Base-by-base conservation (phyloP, 2,329 filamentous ascomycete species). In the Aureobasidium pullulans region DNA sequence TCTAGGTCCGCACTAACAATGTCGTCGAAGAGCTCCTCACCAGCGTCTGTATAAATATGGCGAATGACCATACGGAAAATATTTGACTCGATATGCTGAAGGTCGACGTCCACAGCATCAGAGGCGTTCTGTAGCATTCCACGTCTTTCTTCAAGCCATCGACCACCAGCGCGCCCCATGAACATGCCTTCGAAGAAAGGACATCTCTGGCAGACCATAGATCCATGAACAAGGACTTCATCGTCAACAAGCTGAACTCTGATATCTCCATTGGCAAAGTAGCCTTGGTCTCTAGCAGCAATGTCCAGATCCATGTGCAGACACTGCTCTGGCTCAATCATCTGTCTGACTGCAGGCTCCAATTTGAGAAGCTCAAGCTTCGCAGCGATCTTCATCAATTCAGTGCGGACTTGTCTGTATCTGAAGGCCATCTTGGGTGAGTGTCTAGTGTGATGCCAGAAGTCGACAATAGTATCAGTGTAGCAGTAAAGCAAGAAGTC, bases 111-210 rank as follows among this genome's bases (percentile, higher is more conserved):
- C 59, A 96, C 77, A 13, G 76, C 72, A 29, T 82, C 76, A 4
- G 72, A 70, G 34, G 75, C 68, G 63, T 79, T 65, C 68, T 71
- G 70, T 6, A 71, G 67, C 4, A 71, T 68, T 54, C 81, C 75
- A n/a, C 84, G 83, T 57, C 91, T 83, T 34, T 82, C 81, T 50
- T 85, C 81, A 19, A 99, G 79, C 94, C 94, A 99, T 65, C 83
- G 83, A 0, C 94, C 94, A 42, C 82, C 81, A 7, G 94, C 90
- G 44, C 90, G 86, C n/a, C 94, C 94, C 66, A 89, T 81, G 72
- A 96, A 97, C 44, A 99, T 79, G 1, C 88, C 89, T 63, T 93
- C 80, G 64, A 99, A 99, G 79, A 96, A 99, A 0, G 90, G 91
- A 66, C 92, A 96, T 64, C 94, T 81, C 67, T 87, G 85, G 64